Base-by-base conservation (phyloP, 257 asterid species). In the Hygrophila difformis region DNA sequence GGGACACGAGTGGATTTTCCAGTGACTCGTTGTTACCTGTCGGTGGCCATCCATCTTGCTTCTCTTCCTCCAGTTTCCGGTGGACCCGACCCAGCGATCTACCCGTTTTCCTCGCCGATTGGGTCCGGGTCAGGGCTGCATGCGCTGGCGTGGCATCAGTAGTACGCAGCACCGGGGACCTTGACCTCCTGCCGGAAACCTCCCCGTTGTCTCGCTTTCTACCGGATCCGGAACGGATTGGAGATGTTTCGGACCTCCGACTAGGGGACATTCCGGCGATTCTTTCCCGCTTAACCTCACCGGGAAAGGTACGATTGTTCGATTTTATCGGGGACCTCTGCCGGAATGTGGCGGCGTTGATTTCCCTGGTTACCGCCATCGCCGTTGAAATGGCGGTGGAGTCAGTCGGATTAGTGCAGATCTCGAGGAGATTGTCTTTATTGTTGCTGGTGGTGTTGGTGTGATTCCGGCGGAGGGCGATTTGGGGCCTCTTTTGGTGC, bases 1-100 rank as follows among this genome's bases (percentile, higher is more conserved):
- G 48, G 67, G 97, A 88, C 64, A 88, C 97, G 35, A 88, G 82
- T 28, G 97, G 97, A 22, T 84, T 88, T 69, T 88, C 97, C 26
- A 88, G 76, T 10, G 70, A 73, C 63, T 81, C 95, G 40, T 74
- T 65, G 22, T 47, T 64, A 38, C 81, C 68, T 76, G 77, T 68
- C 24, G 80, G 51, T 83, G 77, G 53, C 40, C 63, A 60, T 21
- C 23, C 44, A 17, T 62, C 73, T 11, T 64, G 47, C 21, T 65
- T 59, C 8, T 44, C 70, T n/a, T 52, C 79, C 54, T 61, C 10
- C 41, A 26, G 8, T 3, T 55, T 70, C 23, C 79, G 81, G 45
- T 41, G 33, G 1, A 58, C 81, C 65, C 93, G 73, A 5, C 78
- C 73, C 14, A 92, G 93, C 0, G 93, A 80, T 31, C 58, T 78